Percentiles rank a stretch among this genome's conserved stretches.
Evolutionary conservation across 1,284 basidiomycete species (phyloP).

Genomic region (Leccinum huronense): DNA sequence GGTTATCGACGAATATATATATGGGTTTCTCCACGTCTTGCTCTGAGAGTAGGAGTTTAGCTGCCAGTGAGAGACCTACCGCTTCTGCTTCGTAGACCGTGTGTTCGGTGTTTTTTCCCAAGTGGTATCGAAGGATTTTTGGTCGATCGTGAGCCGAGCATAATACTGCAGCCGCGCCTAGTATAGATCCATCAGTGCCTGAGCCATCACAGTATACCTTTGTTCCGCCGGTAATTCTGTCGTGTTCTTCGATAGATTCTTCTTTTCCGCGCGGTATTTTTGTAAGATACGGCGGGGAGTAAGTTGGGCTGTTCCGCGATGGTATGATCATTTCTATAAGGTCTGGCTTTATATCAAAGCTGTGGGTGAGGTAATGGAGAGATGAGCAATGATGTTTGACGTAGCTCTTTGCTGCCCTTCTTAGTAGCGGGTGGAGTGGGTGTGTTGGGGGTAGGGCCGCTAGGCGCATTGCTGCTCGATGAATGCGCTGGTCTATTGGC

Average conservation of each 20-base stretch:
- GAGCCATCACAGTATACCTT: background rate
- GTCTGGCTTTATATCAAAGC: background rate
- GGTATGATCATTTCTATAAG: too few species aligned
- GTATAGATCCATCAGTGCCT: background rate
- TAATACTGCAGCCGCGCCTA: background rate
- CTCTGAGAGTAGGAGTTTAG: background rate
- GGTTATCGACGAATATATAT: background rate
- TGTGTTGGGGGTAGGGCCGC: background rate
- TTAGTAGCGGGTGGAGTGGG: background rate
- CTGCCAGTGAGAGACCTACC: background rate
- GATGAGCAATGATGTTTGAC: background rate
- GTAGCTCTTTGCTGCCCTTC: background rate
- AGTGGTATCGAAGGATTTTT: background rate
- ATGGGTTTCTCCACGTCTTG: background rate
- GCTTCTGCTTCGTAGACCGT: background rate
- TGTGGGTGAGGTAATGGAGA: background rate
- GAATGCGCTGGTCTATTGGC: background rate
- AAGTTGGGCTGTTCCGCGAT: too few species aligned
- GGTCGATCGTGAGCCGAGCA: too few species aligned
- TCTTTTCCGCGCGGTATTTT: background rate
- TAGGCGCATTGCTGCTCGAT: background rate
- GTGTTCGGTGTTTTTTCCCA: background rate
- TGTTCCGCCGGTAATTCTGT: background rate
- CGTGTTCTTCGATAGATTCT: background rate
- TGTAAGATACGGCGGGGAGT: too few species aligned